Evolutionary conservation across 2,329 filamentous ascomycete species (phyloP), one percentile per base, ranked within the genome.

Genomic region (Coniochaeta prunicola): DNA sequence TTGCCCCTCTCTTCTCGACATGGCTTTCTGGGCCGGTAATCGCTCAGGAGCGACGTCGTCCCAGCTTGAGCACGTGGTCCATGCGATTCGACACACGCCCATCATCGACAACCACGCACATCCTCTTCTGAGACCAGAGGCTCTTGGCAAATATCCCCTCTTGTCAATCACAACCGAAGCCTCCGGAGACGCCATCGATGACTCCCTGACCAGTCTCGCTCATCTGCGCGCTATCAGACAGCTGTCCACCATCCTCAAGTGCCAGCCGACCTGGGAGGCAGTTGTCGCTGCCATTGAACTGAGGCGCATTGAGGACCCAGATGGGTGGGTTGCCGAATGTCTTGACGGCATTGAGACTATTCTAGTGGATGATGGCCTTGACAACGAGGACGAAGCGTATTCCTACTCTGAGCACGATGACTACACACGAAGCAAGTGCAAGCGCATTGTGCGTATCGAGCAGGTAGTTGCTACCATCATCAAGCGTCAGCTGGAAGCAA

Each of bases 391-490:
- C 8, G 75, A 81, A 21, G 80, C 84, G 1, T 80, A 89, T 64
- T 69, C 77, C 0, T 89, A 84, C 64, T 67, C 74, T 5, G 89
- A 85, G 81, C 87, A 91, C 68, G 80, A 88, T 68, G 74, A 78
- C 24, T 89, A 89, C 63, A 87, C 86, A 0, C 75, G 77, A 21
- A 83, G 82, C 57, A 75, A 80, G 8, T 89, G 84, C 65, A 89
- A 85, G 70, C 83, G 89, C 28, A 91, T 96, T 58, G 85, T 93
- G 19, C 82, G 90, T 9, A 89, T 96, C 62, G 91, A 96, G 71
- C 80, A 84, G 1, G 68, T 92, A 1, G 90, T 89, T 0, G 83
- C 85, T 36, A 75, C 81, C 10, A 76, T 91, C 62, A 78, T 87
- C 63, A 73, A 82, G 26, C 70, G 78, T 9, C 70, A 73, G 15